A percentile compares a stretch with the other conserved stretches of the same genome.
phyloP scores from a whole-genome alignment of 2,329 filamentous ascomycete genomes.

The Grosmannia serpens region DNA sequence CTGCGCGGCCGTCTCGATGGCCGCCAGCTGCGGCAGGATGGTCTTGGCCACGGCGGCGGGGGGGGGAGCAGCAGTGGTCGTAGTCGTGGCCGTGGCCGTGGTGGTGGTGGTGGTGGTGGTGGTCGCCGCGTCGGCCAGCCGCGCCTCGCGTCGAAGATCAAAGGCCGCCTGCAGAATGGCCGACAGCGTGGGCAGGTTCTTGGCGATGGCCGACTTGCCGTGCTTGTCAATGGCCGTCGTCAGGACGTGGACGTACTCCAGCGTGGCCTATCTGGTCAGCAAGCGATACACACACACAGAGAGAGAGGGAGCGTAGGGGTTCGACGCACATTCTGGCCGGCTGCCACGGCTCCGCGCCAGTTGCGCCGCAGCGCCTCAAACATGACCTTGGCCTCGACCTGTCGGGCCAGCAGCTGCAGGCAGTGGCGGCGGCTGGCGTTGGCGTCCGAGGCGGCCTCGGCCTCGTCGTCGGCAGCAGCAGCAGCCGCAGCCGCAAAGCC shows the following conservation, averaged over 20 bases:
- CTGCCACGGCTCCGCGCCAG: constrained; percentile 52
- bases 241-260: constrained; percentile 59
- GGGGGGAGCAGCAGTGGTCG: background rate
- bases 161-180: constrained; percentile 47
- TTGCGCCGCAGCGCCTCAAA: constrained; percentile 62
- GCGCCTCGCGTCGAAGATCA: constrained; percentile 49
- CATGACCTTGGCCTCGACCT: constrained; percentile 65
- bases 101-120: background rate
- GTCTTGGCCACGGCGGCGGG: constrained; percentile 21
- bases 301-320: background rate
- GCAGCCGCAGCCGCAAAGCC: constrained; percentile 24
- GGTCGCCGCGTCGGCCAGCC: constrained; percentile 2
- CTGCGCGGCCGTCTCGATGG: constrained; percentile 55
- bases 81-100: background rate
- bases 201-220: constrained; percentile 65
- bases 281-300: background rate
- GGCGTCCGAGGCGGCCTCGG: constrained; percentile 46
- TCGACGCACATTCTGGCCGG: constrained; percentile 53
- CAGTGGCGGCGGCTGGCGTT: constrained; percentile 57
- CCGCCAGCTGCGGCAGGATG: constrained; percentile 28
- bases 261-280: constrained; percentile 39
- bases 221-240: constrained; percentile 64
- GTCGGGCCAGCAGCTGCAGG: constrained; percentile 62
- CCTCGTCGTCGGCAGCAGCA: constrained; percentile 40
- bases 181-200: constrained; percentile 60